Evolutionary conservation across 2,329 filamentous ascomycete genomes (phyloP).

Genomic region (Arachnopeziza araneosa): DNA sequence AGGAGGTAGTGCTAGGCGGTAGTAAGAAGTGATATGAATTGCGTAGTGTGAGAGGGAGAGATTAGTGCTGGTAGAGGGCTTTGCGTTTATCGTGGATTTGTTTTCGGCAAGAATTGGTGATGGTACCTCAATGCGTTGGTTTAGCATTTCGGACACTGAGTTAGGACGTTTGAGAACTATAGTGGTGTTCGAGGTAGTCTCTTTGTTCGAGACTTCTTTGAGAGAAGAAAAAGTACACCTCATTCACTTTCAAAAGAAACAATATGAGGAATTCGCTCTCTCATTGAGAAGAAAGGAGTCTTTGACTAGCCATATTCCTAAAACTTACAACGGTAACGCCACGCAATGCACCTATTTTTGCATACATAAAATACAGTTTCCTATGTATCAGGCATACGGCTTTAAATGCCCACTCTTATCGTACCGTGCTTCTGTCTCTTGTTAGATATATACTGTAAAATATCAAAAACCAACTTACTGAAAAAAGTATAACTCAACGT

Average conservation of each 20-base stretch:
- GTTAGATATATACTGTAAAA: constrained; percentile 32
- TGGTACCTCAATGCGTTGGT: neutral
- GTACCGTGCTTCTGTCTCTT: constrained; percentile 66
- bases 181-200: neutral
- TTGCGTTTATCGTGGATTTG: neutral
- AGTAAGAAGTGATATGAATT: too few species aligned
- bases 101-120: neutral
- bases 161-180: neutral
- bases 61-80: too few species aligned
- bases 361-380: neutral
- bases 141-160: neutral
- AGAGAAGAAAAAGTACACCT: neutral
- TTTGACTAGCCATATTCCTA: neutral
- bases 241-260: neutral
- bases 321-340: neutral
- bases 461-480: constrained; percentile 60
- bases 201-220: neutral
- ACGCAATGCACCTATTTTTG: neutral
- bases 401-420: constrained; percentile 69
- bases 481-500: constrained; percentile 98
- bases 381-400: constrained; percentile 5
- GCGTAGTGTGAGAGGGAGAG: neutral
- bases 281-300: neutral
- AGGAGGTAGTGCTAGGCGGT: neutral
- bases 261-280: neutral